A percentile compares a stretch with the other conserved stretches of the same genome.
These are phyloP conservation scores for Pythium biforme DNA, from an alignment of 352 stramenopile genomes.

Conservation along the genomic window DNA sequence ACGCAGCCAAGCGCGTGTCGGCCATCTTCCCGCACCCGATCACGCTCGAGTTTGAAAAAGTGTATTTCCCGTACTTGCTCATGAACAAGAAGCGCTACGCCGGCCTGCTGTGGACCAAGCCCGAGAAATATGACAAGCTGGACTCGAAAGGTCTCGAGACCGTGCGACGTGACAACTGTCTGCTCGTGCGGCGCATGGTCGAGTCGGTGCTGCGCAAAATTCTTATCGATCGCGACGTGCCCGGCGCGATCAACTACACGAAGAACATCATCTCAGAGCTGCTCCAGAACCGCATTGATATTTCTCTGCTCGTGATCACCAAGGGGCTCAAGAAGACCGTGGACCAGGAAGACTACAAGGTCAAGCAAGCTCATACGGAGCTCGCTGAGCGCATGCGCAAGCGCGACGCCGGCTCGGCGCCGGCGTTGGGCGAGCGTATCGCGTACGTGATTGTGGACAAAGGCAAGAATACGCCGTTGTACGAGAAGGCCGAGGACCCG, in stretches of 20 bases:
- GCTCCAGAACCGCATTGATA: slow-evolving; percentile 99
- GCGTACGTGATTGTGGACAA: slow-evolving; percentile 99
- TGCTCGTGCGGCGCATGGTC: slow-evolving; percentile 97
- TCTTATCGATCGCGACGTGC: slow-evolving; percentile 96
- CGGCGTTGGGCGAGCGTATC: slow-evolving; percentile 98
- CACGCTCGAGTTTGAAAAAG: slow-evolving; percentile 99
- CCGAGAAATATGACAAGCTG: slow-evolving; percentile 99
- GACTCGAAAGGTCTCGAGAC: slow-evolving; percentile 98
- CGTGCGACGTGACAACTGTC: slow-evolving; percentile 98
- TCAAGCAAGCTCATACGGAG: slow-evolving; percentile 99
- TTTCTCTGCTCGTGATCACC: slow-evolving; percentile 99
- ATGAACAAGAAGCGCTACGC: slow-evolving; percentile 99
- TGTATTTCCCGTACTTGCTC: slow-evolving; percentile 99
- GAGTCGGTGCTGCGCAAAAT: slow-evolving; percentile 98
- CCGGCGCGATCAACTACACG: slow-evolving; percentile 96
- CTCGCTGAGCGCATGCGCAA: slow-evolving; percentile 98
- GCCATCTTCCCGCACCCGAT: slow-evolving; percentile 97
- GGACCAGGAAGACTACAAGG: slow-evolving; percentile 97
- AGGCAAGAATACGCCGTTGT: slow-evolving; percentile 94
- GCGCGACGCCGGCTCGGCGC: slow-evolving; percentile 95
- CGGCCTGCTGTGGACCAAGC: slow-evolving; percentile 75
- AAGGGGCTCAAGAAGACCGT: slow-evolving; percentile 99
- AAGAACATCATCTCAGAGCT: slow-evolving; percentile 98
- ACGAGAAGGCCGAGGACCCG: slow-evolving; percentile 98
- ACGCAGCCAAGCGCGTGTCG: slow-evolving; percentile 95